Evolutionary conservation across 345 rosid genomes (phyloP).

Genomic region (Salix dunnii): DNA sequence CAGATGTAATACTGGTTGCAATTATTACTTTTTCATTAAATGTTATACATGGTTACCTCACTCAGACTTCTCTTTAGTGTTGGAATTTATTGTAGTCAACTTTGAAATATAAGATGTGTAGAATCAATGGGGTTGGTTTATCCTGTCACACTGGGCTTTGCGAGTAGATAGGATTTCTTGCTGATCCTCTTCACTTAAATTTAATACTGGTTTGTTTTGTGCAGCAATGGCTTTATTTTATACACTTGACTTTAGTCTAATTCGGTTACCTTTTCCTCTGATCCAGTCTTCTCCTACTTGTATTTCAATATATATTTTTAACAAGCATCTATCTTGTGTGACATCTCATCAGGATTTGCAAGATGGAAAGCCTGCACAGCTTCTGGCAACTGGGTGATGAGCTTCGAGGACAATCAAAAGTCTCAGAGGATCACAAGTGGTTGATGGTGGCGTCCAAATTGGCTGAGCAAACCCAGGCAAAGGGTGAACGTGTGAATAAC

Average conservation of each 20-base stretch:
- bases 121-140: neutral
- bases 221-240: neutral
- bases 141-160: neutral
- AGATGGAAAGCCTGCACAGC: slow-evolving; percentile 60
- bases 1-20: neutral
- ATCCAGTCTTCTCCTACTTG: neutral
- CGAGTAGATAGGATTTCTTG: neutral
- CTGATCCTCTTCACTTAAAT: neutral
- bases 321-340: slow-evolving; percentile 6
- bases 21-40: neutral
- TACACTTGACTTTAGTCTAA: neutral
- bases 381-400: slow-evolving; percentile 97
- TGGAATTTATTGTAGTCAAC: neutral
- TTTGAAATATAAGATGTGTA: neutral
- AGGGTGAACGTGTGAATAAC: slow-evolving; percentile 86
- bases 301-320: neutral
- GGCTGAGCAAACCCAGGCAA: slow-evolving; percentile 79
- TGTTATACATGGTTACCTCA: neutral
- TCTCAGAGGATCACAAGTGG: slow-evolving; percentile 86
- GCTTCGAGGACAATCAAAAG: slow-evolving; percentile 84
- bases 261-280: neutral
- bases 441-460: slow-evolving; percentile 74
- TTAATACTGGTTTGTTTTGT: neutral
- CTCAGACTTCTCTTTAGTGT: neutral
- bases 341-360: slow-evolving; percentile 25